A percentile compares a stretch with the other conserved stretches of the same genome.
Evolutionary conservation across 2,329 filamentous ascomycete species (phyloP).

Genomic region (Aspergillus ibericus): DNA sequence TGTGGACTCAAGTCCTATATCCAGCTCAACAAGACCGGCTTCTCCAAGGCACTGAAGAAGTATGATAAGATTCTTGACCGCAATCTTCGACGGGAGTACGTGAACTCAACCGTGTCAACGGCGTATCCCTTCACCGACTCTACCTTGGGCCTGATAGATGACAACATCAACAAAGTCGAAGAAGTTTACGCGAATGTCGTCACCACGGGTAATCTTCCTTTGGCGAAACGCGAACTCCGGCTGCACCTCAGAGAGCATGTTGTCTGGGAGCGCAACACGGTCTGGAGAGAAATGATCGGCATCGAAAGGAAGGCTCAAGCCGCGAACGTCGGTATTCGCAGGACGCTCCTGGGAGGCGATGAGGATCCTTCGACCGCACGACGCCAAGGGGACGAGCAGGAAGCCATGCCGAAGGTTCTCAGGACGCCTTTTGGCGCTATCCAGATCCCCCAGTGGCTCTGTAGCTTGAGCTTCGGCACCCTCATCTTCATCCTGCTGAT

Average conservation of each 20-base stretch:
- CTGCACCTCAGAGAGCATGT: constrained; percentile 94
- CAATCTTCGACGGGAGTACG: constrained; percentile 73
- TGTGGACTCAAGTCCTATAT: constrained; percentile 96
- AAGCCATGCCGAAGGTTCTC: constrained; percentile 66
- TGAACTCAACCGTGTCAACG: constrained; percentile 69
- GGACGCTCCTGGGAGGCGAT: constrained; percentile 75
- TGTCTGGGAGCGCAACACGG: constrained; percentile 97
- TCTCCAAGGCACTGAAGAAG: constrained; percentile 95
- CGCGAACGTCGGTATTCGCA: constrained; percentile 77
- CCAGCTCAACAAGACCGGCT: constrained; percentile 94
- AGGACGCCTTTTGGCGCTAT: constrained; percentile 77
- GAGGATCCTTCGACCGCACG: constrained; percentile 66
- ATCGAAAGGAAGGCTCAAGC: constrained; percentile 95
- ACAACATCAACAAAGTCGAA: constrained; percentile 73
- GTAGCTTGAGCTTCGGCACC: constrained; percentile 77
- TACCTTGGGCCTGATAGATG: constrained; percentile 70
- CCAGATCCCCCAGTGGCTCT: constrained; percentile 74
- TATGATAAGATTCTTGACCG: constrained; percentile 95
- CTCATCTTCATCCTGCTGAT: constrained; percentile 69
- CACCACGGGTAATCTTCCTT: constrained; percentile 72
- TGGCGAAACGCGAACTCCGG: constrained; percentile 81
- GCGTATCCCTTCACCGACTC: constrained; percentile 78
- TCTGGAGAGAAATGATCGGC: constrained; percentile 98
- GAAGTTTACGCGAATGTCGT: constrained; percentile 76
- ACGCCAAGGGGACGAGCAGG: constrained; percentile 81